phyloP scores from a whole-genome alignment of 139 green algal species.

The Chlorella sorokiniana region DNA sequence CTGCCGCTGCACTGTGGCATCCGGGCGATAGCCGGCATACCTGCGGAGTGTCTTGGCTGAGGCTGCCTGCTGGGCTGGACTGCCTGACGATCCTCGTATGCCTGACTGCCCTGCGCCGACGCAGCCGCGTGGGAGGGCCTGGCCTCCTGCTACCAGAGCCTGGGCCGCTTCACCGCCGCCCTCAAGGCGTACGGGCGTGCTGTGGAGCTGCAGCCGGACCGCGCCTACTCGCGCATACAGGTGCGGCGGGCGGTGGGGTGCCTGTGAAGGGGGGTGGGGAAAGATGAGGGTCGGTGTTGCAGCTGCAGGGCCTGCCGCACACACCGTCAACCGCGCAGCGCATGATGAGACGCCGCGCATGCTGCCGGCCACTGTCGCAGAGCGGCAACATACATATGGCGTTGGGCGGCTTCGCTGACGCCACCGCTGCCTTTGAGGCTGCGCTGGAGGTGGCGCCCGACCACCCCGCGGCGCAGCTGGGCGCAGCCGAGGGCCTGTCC shows the following conservation, averaged over 20 bases:
- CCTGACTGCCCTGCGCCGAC: no score
- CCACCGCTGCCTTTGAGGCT: conserved; percentile 35
- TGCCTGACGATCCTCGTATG: no score
- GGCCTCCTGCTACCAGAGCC: conserved; percentile 44
- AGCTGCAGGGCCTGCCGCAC: no score
- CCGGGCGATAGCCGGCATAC: neutral
- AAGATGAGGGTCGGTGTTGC: neutral
- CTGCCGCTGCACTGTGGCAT: neutral
- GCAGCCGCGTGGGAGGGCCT: conserved; percentile 74
- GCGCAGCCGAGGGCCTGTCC: conserved; percentile 54
- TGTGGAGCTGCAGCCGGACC: conserved; percentile 61
- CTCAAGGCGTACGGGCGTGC: conserved; percentile 67
- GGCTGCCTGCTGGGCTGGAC: neutral
- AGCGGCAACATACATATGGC: conserved; percentile 57
- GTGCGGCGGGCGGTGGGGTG: neutral
- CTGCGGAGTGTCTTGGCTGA: neutral
- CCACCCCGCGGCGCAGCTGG: conserved; percentile 55
- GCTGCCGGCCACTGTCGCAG: conserved; percentile 35
- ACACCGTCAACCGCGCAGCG: no score
- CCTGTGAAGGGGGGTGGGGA: neutral
- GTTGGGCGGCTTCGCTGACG: conserved; percentile 44
- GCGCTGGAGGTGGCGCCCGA: conserved; percentile 45
- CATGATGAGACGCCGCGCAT: neutral
- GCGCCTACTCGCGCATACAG: conserved; percentile 52
- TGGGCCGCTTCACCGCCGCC: conserved; percentile 32